Evolutionary conservation across 2,329 filamentous ascomycete genomes (phyloP), one percentile per base, ranked within the genome.

Genomic region (Volutella citrinella): DNA sequence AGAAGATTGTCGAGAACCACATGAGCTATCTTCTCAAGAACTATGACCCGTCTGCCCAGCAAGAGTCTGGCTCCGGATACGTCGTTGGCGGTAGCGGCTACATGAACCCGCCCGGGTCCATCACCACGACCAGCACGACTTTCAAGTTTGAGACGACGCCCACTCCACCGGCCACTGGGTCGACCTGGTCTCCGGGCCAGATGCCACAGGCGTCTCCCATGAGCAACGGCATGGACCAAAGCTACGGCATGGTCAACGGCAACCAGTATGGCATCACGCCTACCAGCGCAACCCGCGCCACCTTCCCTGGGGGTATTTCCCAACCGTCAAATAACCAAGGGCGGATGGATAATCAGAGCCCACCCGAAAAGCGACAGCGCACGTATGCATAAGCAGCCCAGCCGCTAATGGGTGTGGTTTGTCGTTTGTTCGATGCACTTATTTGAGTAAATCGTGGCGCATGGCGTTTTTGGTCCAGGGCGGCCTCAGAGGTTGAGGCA

Each of bases 1-100:
- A 87, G 36, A 81, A 84, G 46, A 84, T 95, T 65, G 73, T 98
- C 19, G 87, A 93, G 61, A 94, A 91, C 56, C 88, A 96, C 56
- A 71, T 97, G 30, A 75, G 79, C n/a, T 84, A 89, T 56, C 72
- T 95, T 41, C 82, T 94, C 56, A 88, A 87, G 55, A 76, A 52
- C 17, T 54, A 54, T 27, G 51, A 79, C 38, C 73, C 74, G 5
- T 65, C 70, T 4, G 54, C 56, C 1, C 70, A 75, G 14, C 61
- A 66, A 27, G 61, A 62, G 13, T 54, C 59, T 6, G 56, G 60
- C 15, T 51, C 55, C 5, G 57, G 56, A 13, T 65, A 55, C 38
- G 52, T 57, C 28, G 53, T 59, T 19, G 49, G 54, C 12, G 58
- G 55, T 17, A 51, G 54, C n/a, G 48, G 57, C 6, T 61, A 58